phyloP scores from a whole-genome alignment of 257 asterid species.

The Solanum rostratum region DNA sequence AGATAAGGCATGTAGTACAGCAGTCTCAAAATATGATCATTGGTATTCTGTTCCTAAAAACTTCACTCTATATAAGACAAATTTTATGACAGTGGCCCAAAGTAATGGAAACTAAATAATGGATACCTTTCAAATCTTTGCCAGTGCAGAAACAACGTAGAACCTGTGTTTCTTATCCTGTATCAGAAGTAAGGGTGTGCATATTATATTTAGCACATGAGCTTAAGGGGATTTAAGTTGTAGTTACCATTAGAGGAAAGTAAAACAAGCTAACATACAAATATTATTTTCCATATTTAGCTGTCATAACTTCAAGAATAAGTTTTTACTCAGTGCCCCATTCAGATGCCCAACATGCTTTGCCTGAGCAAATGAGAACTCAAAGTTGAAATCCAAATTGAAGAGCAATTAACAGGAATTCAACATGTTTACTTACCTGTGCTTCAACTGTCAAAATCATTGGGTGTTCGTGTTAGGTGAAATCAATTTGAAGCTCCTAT shows the following conservation, averaged over 20 bases:
- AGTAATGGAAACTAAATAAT: no score
- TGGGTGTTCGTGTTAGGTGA: conserved; percentile 65
- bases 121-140: conserved; percentile 90
- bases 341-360: conserved; percentile 55
- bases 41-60: not conserved
- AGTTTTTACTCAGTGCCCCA: conserved; percentile 78
- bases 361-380: conserved; percentile 35
- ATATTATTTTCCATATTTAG: not conserved
- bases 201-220: not conserved
- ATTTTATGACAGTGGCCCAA: not conserved
- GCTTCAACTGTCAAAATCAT: conserved; percentile 83
- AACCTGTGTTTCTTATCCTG: conserved; percentile 89
- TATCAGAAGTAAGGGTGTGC: not conserved
- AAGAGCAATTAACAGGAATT: not conserved
- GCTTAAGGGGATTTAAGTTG: not conserved
- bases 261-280: not conserved
- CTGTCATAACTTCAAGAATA: conserved; percentile 64
- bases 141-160: conserved; percentile 80
- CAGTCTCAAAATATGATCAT: not conserved
- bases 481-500: conserved; percentile 57
- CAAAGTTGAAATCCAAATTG: not conserved
- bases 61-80: not conserved
- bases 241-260: not conserved
- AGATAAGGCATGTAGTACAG: not conserved
- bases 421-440: conserved; percentile 38